Base-by-base conservation (phyloP, 2,329 filamentous ascomycete species). In the Volutella citrinella region DNA sequence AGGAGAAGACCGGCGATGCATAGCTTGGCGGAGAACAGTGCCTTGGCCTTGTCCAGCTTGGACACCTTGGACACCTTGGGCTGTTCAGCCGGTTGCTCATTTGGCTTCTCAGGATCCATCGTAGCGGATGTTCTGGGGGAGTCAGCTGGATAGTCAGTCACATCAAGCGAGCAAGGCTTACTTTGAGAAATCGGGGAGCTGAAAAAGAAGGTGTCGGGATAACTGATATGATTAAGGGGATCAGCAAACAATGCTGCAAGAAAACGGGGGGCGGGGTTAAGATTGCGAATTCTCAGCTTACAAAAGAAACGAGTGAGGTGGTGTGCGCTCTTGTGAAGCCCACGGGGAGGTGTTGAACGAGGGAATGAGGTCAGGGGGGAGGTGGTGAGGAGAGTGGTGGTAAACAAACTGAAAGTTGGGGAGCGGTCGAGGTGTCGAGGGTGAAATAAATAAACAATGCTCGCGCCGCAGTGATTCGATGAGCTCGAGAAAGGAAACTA, bases 61-160 rank as follows among this genome's bases (percentile, higher is more conserved):
- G 35, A 29, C n/a, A 23, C 23, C 29, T 37, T 35, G 24, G 33
- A 30, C 19, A 31, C 27, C 24, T 31, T 20, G 37, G 36, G 21
- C 23, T 14, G n/a, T n/a, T n/a, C n/a, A n/a, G n/a, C n/a, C n/a
- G n/a, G n/a, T n/a, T n/a, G n/a, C 28, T 37, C 30, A 27, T 45
- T 35, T 27, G 40, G 51, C 27, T 51, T 49, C 28, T 57, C 55
- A 23, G 39, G 28, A 34, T 56, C 54, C 38, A 51, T 54, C 44
- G 38, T 41, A 27, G 52, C 40, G 50, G 57, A 55, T 59, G 16
- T 15, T 8, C 13, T 23, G 9, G 16, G n/a, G 19, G 9, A 27
- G 28, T 57, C 32, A 56, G 45, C 32, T 15, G n/a, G 10, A 7
- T 15, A 12, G 19, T 27, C 18, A 34, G 4, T 13, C 6, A 20